Evolutionary conservation across 176 grass and related monocot species (phyloP).

Genomic region (Hordeum marinum): DNA sequence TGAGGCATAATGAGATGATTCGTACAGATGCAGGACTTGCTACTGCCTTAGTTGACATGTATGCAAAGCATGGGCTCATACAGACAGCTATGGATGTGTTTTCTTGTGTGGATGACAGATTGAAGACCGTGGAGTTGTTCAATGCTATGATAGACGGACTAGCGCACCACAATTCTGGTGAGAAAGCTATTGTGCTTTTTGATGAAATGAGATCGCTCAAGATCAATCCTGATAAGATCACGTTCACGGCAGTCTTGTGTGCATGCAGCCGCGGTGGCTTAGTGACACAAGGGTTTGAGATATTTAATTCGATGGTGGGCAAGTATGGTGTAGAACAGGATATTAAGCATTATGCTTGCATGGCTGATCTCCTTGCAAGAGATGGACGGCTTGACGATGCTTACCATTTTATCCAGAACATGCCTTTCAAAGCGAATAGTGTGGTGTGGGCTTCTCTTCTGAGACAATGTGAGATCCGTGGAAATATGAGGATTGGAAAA

Average conservation of each 20-base stretch:
- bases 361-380: slow-evolving; percentile 58
- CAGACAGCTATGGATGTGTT: slow-evolving; percentile 56
- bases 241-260: slow-evolving; percentile 34
- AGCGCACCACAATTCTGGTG: slow-evolving; percentile 30
- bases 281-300: slow-evolving; percentile 25
- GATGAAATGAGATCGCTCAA: slow-evolving; percentile 35
- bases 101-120: not conserved
- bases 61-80: slow-evolving; percentile 47
- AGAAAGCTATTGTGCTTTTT: slow-evolving; percentile 45
- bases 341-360: slow-evolving; percentile 44
- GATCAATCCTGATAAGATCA: slow-evolving; percentile 43
- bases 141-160: slow-evolving; percentile 59
- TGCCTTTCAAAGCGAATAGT: slow-evolving; percentile 42
- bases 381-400: slow-evolving; percentile 44
- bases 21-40: slow-evolving; percentile 39
- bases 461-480: slow-evolving; percentile 41
- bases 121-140: slow-evolving; percentile 53
- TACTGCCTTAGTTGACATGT: slow-evolving; percentile 50
- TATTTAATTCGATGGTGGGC: slow-evolving; percentile 44
- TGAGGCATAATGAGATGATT: slow-evolving; percentile 11
- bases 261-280: slow-evolving; percentile 51
- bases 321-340: slow-evolving; percentile 35
- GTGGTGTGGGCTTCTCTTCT: slow-evolving; percentile 55
- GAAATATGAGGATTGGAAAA: slow-evolving; percentile 38
- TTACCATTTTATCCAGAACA: slow-evolving; percentile 41